Base-by-base conservation (phyloP, 179 eudicot species). In the Beta macrorhiza region DNA sequence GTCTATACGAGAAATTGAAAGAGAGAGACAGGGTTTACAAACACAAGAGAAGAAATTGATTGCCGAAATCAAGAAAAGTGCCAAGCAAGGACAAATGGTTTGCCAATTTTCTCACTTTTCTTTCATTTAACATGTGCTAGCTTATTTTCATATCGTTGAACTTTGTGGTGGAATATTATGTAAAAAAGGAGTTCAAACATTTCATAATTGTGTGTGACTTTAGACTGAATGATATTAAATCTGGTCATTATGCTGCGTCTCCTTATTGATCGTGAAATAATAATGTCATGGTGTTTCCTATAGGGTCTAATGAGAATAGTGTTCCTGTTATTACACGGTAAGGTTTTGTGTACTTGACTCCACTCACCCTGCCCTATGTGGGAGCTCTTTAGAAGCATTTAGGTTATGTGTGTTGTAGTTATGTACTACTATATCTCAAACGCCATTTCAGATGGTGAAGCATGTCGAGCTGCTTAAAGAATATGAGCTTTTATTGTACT, bases 61-160 rank as follows among this genome's bases (percentile, higher is more conserved):
- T 72, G 88, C 65, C 0, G 97, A 93, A 87, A 93, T 93, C 76
- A 93, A 93, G 84, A 93, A 93, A 84, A 92, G 88, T 77, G 98
- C 98, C 74, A 93, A 93, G 88, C 98, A 93, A 89, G 98, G 98
- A 52, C 98, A 93, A 83, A 93, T 93, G 98, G 98, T 93, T 84
- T 75, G 86, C 74, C 49, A 14, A 19, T 71, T 78, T 45, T 7
- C 55, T 76, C 29, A 9, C 17, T 16, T 69, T 58, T 22, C 16
- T 15, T 32, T 13, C 4, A 15, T 70, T n/a, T 4, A 17, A n/a
- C 37, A 17, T 51, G 58, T 72, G 25, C 51, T n/a, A 72, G 75
- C 42, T 72, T 20, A 42, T 49, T 56, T 55, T 74, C 22, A 32
- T 74, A 14, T 0, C 76, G 51, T 72, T 22, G n/a, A 22, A 4